Conservation (phyloP, 2,329 filamentous ascomycete genomes). For the Fusarium azukiicola region DNA sequence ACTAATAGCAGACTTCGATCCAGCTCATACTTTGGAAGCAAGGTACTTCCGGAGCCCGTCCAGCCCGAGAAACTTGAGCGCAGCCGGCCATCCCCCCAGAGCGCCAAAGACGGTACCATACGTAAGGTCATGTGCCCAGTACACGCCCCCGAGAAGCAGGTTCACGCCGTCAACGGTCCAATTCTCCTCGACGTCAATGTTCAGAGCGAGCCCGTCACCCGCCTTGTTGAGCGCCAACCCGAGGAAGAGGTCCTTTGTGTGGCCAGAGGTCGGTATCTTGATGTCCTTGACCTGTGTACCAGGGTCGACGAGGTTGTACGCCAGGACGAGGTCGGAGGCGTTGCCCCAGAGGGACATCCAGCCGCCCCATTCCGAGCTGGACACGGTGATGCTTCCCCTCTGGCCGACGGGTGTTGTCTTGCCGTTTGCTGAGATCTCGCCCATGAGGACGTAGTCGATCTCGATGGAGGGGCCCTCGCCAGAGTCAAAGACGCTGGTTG, state of each 20-base stretch:
- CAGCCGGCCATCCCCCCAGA: not conserved
- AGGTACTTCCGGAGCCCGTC: not conserved
- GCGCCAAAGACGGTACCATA: not conserved
- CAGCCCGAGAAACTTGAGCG: not conserved
- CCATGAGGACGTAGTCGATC: not conserved
- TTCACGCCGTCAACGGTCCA: not conserved
- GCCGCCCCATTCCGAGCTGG: not conserved
- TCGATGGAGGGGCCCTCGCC: not conserved
- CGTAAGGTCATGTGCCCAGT: not conserved
- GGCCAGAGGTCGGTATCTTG: not conserved
- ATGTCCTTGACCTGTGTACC: not conserved
- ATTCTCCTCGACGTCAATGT: not conserved
- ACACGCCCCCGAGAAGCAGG: not conserved
- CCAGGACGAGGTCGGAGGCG: not conserved
- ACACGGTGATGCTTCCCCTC: not conserved
- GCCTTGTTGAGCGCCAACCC: not conserved
- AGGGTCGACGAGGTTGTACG: not conserved
- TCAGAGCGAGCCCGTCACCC: not conserved
- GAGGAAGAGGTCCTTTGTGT: not conserved
- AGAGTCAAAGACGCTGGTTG: not conserved
- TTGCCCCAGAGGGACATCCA: not conserved
- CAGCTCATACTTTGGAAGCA: no score
- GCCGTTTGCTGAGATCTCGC: not conserved
- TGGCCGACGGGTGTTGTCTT: not conserved
- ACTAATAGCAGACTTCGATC: no score